A percentile compares a stretch with the other conserved stretches of the same genome.
Conservation (phyloP, 2,329 filamentous ascomycete genomes). For the Eutypella sp. region DNA sequence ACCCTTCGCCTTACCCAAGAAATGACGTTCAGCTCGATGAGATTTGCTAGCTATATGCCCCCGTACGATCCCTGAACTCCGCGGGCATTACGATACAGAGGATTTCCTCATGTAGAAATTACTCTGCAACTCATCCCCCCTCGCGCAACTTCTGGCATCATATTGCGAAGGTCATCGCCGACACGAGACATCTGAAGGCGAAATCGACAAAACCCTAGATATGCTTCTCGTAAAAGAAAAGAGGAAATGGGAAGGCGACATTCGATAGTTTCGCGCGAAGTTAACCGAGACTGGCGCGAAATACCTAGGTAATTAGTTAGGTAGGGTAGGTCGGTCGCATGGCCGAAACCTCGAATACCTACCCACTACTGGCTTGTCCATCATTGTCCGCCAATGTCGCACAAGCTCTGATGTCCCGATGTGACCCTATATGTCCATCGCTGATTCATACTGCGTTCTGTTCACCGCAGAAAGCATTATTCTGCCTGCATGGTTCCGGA, state of each 20-base stretch:
- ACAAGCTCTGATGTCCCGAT: neutral
- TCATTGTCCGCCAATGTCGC: neutral
- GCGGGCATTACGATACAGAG: neutral
- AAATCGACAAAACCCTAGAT: neutral
- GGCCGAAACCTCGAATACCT: too few species aligned
- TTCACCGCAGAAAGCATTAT: neutral
- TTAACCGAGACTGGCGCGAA: too few species aligned
- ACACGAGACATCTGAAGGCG: neutral
- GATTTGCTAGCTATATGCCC: neutral
- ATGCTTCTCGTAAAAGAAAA: neutral
- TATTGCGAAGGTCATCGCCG: neutral
- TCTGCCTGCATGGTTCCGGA: neutral
- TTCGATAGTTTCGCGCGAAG: too few species aligned
- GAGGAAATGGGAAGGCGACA: too few species aligned
- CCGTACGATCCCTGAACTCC: neutral
- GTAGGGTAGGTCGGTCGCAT: too few species aligned
- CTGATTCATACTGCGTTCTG: neutral
- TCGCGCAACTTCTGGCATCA: neutral
- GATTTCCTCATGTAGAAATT: neutral
- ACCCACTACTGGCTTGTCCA: neutral
- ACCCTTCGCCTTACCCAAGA: neutral
- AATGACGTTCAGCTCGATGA: neutral
- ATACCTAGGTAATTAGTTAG: too few species aligned
- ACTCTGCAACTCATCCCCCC: neutral
- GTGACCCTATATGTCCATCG: neutral